These are phyloP conservation scores for Myriosclerotinia duriaeana DNA, from an alignment of 2,329 filamentous ascomycete species.

Conservation along the genomic window DNA sequence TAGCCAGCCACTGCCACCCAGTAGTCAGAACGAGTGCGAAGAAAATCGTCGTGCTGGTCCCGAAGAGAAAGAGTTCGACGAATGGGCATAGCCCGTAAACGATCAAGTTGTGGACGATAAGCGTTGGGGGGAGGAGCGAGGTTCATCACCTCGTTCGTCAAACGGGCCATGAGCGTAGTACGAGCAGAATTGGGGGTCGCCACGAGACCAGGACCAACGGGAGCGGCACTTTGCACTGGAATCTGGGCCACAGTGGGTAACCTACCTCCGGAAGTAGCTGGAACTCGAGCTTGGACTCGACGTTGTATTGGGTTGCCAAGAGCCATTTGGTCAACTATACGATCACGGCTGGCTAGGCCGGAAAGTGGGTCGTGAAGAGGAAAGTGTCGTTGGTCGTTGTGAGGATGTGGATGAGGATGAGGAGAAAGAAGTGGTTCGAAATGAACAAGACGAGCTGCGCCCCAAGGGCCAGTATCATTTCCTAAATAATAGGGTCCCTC, in stretches of 20 bases:
- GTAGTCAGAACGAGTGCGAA: not conserved
- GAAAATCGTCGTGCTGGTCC: not conserved
- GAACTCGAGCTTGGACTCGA: not conserved
- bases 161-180: not conserved
- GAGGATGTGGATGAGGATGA: too few species aligned
- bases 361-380: too few species aligned
- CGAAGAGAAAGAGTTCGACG: not conserved
- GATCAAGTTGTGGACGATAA: not conserved
- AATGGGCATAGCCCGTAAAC: not conserved
- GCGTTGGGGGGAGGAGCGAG: not conserved
- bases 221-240: not conserved
- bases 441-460: not conserved
- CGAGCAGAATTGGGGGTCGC: not conserved
- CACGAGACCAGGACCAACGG: not conserved
- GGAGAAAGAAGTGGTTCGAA: not conserved
- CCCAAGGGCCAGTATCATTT: not conserved
- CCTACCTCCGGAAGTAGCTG: not conserved
- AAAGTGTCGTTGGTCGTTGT: too few species aligned
- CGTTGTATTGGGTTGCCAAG: not conserved
- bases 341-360: not conserved
- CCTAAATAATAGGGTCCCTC: not conserved
- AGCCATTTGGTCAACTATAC: not conserved
- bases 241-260: not conserved
- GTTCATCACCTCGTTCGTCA: not conserved
- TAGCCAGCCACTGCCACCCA: conserved; percentile 3